These are phyloP conservation scores for Fusarium tupiense DNA, from an alignment of 2,329 filamentous ascomycete species.

Conservation along the genomic window DNA sequence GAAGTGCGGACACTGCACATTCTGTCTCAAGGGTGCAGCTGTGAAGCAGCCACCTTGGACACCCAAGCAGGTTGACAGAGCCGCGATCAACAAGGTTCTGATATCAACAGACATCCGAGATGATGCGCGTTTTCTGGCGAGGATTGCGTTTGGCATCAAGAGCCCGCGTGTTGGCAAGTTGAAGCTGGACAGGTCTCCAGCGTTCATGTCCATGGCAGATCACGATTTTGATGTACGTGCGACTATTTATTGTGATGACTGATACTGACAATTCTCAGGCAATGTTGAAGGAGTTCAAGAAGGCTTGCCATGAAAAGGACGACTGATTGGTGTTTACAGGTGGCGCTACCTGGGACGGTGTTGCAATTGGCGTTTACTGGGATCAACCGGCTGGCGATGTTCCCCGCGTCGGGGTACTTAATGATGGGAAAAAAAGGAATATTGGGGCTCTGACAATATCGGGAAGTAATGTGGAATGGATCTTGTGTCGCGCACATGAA, in stretches of 20 bases:
- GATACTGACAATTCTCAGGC: constrained; percentile 17
- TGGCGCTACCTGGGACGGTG: neutral
- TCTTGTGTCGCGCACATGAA: neutral
- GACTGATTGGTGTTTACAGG: neutral
- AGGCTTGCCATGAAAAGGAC: constrained; percentile 28
- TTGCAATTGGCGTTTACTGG: neutral
- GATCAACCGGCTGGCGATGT: neutral
- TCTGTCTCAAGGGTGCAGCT: constrained; percentile 43
- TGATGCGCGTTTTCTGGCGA: constrained; percentile 67
- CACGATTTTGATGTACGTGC: constrained; percentile 60
- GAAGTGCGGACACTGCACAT: constrained; percentile 66
- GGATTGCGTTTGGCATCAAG: constrained; percentile 69
- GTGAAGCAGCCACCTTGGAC: constrained; percentile 53
- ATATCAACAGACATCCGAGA: constrained; percentile 58
- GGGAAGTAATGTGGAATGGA: neutral
- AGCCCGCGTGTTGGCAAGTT: constrained; percentile 63
- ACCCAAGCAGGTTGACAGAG: constrained; percentile 50
- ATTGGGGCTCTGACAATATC: neutral
- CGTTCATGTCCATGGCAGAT: constrained; percentile 64
- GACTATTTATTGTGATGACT: neutral
- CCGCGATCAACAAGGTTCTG: constrained; percentile 56
- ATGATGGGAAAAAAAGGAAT: neutral
- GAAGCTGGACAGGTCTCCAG: constrained; percentile 55
- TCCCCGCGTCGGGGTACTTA: neutral
- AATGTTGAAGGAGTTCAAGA: constrained; percentile 37